These are phyloP conservation scores for Nemania serpens DNA, from an alignment of 2,329 filamentous ascomycete genomes.

Conservation along the genomic window DNA sequence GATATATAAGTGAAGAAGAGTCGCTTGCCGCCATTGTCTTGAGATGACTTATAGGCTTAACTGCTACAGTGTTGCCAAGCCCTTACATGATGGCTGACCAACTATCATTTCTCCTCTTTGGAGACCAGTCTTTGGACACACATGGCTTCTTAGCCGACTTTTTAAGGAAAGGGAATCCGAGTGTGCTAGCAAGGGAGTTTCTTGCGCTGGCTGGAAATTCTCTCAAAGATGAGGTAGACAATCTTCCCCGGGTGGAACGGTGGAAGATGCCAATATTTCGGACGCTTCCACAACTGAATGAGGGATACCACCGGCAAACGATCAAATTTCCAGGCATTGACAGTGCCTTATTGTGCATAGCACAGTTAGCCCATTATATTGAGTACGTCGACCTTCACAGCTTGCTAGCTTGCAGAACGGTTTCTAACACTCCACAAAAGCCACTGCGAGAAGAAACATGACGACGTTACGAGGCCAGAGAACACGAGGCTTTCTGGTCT, in stretches of 20 bases:
- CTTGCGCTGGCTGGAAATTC: constrained; percentile 62
- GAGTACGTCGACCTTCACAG: constrained; percentile 55
- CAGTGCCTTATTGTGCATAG: constrained; percentile 66
- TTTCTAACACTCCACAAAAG: constrained; percentile 46
- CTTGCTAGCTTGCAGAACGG: background rate
- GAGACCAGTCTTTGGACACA: constrained; percentile 73
- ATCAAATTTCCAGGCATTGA: constrained; percentile 66
- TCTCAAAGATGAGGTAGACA: constrained; percentile 63
- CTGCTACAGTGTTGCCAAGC: constrained; percentile 17
- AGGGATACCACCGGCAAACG: constrained; percentile 63
- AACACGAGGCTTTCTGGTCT: constrained; percentile 65
- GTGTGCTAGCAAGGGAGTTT: constrained; percentile 64
- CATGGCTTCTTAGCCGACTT: constrained; percentile 64
- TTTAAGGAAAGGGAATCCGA: constrained; percentile 50
- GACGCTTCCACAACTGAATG: constrained; percentile 66
- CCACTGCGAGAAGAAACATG: constrained; percentile 58
- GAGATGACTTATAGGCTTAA: constrained; percentile 31
- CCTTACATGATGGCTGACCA: constrained; percentile 49
- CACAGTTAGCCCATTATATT: constrained; percentile 71
- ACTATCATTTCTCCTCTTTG: constrained; percentile 66
- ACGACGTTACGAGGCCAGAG: constrained; percentile 54
- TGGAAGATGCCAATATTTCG: constrained; percentile 65
- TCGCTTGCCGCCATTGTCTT: constrained; percentile 21
- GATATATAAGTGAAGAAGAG: constrained; percentile 40
- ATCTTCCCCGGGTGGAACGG: constrained; percentile 60